Base-by-base conservation (phyloP, 108 stramenopile genomes). In the Thalassiosira profunda region DNA sequence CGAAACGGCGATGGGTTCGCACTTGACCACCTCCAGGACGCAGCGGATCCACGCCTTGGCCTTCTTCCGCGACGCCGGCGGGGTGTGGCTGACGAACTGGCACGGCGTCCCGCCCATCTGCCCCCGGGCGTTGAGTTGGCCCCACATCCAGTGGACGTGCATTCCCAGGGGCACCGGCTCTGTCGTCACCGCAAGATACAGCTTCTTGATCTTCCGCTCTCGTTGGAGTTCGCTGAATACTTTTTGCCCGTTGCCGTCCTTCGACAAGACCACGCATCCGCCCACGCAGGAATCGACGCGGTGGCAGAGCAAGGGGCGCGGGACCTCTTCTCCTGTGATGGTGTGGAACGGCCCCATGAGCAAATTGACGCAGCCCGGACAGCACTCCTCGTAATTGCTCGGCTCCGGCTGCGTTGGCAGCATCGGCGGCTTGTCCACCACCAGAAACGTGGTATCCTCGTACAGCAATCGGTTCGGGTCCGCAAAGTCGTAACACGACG, bases 71-170 rank as follows among this genome's bases (percentile, higher is more conserved):
- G 84, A 80, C 41, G 70, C 80, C 1, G 93, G 93, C 10, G 86
- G 77, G 1, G 46, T 29, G 40, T 89, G 86, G 28, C 88, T 83
- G 14, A 95, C 80, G 40, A 95, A 74, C 58, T 95, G 93, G 71
- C 93, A 95, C 5, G 93, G 81, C 17, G 93, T 91, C 52, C 93
- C 93, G 26, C 88, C 89, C 38, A 72, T 66, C 42, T 76, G 78
- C 0, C 93, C 93, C 29, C 93, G 58, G 4, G 70, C 74, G 31
- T 69, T 85, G 41, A 74, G 29, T 21, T 84, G 74, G 5, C 74
- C 73, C 93, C 93, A 95, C 91, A 95, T 92, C 93, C 93, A 95
- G 57, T 92, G 91, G 4, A 95, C 68, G 61, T 95, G 93, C 93
- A 90, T 90, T 18, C 93, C 93, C 38, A 90, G 57, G 7, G 93